Evolutionary conservation across 768 basidiomycete species (phyloP), one percentile per base, ranked within the genome.

Genomic region (Gyrodon lividus): DNA sequence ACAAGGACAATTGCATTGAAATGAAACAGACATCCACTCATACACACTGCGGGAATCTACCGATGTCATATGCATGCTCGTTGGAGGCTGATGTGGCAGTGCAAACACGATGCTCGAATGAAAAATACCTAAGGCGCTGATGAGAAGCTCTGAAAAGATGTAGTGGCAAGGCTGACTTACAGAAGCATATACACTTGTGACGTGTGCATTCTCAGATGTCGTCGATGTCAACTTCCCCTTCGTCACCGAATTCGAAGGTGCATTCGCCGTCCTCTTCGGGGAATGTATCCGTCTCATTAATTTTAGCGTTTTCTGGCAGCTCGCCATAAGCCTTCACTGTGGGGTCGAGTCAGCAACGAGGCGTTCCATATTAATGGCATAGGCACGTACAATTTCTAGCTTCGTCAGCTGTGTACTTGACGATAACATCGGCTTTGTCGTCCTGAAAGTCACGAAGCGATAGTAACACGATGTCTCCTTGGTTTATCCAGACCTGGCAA

Each of bases 391-490:
- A 57, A 69, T 88, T 92, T 55, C 91, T 80, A 39, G 91, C 91
- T 68, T 99, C 96, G 67, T 99, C 95, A 33, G 94, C 84, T 2
- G 95, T 97, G 72, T 98, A 99, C 74, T 97, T 97, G 64, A 98
- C 96, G 66, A 98, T 98, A 44, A 99, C 96, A 75, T 99, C 97
- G 17, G 95, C 97, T 72, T 98, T 98, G 74, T 92, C 93, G 62
- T 99, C 97, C 72, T 98, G 96, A 83, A 98, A 99, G 45, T 98
- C 97, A 57, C 97, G 91, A 43, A 99, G 79, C 24, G 94, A 98
- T 17, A 98, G 77, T 39, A 98, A 76, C 46, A 98, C 84, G 65
- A 98, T 98, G 66, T 98, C 96, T 64, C 96, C 96, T 63, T 97
- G 92, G 69, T 96, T 97, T 68, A 98, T 98, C 96, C 96, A 98